phyloP scores from a whole-genome alignment of 1,284 basidiomycete genomes.

The Apiotrichum gracile region DNA sequence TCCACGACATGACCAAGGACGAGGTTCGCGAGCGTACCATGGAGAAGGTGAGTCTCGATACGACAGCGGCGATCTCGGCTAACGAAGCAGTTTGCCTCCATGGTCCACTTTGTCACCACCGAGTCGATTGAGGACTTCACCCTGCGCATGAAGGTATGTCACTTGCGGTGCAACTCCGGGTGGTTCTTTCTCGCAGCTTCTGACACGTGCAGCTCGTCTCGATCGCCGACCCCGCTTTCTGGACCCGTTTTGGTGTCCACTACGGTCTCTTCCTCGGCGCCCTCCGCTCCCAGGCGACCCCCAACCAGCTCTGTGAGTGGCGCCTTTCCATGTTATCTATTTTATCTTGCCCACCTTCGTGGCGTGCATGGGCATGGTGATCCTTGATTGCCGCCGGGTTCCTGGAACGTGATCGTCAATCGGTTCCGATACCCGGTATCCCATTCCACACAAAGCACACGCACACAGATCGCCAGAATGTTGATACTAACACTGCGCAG shows the following conservation, averaged over 20 bases:
- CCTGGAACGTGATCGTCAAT: conserved; percentile 14
- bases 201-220: conserved; percentile 41
- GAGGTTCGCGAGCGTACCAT: conserved; percentile 52
- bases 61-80: not conserved
- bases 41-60: conserved; percentile 36
- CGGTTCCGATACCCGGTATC: conserved; percentile 37
- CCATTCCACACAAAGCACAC: too few relatives aligned
- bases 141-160: conserved; percentile 52
- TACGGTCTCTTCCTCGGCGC: conserved; percentile 54
- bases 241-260: conserved; percentile 54
- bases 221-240: conserved; percentile 53
- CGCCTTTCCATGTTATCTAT: conserved; percentile 4
- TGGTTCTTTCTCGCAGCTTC: not conserved
- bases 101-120: conserved; percentile 50
- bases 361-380: not conserved
- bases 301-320: conserved; percentile 42
- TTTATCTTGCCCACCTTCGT: not conserved
- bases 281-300: conserved; percentile 45
- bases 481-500: conserved; percentile 18
- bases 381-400: conserved; percentile 6
- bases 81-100: conserved; percentile 35
- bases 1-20: conserved; percentile 55
- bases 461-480: not conserved
- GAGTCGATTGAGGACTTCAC: conserved; percentile 51
- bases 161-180: not conserved